These are phyloP conservation scores for Camelina hispida DNA, from an alignment of 345 rosid species.

Conservation along the genomic window DNA sequence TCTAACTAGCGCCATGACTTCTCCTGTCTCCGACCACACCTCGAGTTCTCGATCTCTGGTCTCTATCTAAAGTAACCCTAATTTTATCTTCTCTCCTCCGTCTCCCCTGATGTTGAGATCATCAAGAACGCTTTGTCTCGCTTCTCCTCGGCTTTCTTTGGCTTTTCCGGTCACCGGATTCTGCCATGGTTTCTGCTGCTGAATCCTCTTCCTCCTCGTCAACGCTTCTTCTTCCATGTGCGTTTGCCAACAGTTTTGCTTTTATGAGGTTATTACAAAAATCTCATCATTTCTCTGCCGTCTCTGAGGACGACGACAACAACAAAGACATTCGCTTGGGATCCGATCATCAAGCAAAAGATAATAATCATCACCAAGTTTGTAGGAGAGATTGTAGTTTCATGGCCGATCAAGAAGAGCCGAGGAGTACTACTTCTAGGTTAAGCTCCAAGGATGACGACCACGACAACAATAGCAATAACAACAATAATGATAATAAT, in stretches of 20 bases:
- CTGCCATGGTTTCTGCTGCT: slow-evolving; percentile 77
- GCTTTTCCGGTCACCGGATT: slow-evolving; percentile 51
- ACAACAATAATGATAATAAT: neutral
- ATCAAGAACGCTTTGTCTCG: slow-evolving; percentile 23
- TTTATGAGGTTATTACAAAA: slow-evolving; percentile 60
- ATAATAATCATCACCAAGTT: slow-evolving; percentile 28
- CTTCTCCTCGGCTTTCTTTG: slow-evolving; percentile 37
- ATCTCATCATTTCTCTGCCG: slow-evolving; percentile 48
- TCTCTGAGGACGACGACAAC: slow-evolving; percentile 38
- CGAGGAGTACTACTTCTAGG: slow-evolving; percentile 70
- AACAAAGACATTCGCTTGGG: slow-evolving; percentile 49
- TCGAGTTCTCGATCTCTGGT: slow-evolving; percentile 17
- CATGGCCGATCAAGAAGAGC: slow-evolving; percentile 85
- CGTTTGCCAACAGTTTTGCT: slow-evolving; percentile 45
- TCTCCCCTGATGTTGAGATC: slow-evolving; percentile 48
- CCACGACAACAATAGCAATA: slow-evolving; percentile 20
- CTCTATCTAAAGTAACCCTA: slow-evolving; percentile 40
- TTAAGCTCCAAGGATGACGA: slow-evolving; percentile 65
- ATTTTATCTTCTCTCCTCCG: slow-evolving; percentile 13
- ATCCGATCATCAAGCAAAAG: slow-evolving; percentile 53
- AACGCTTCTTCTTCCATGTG: slow-evolving; percentile 47
- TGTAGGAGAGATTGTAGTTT: slow-evolving; percentile 43
- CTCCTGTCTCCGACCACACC: slow-evolving; percentile 34
- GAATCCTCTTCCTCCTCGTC: slow-evolving; percentile 38
- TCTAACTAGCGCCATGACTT: slow-evolving; percentile 32